Base-by-base conservation (phyloP, 768 basidiomycete species). In the Pisolithus albus region DNA sequence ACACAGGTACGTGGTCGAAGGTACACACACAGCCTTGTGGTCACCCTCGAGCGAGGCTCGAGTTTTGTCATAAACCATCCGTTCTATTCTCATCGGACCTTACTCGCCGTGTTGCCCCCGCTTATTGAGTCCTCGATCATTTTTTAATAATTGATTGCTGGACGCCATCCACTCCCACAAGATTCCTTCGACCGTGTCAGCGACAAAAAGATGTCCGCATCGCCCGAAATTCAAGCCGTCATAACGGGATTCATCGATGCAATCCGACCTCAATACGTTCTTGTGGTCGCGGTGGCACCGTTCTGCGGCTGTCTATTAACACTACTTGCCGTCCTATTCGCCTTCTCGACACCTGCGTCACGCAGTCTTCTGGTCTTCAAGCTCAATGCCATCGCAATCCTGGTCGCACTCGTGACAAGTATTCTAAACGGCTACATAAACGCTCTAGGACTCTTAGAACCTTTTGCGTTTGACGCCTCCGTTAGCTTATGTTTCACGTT, bases 341-440 rank as follows among this genome's bases (percentile, higher is more conserved):
- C 55, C 24, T 64, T 65, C 49, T 66, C 64, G 9, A 62, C 59
- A 7, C 46, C 59, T 2, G 36, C 40, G 30, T 57, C 56, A 18
- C 56, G 64, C 10, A 47, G 54, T n/a, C 56, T 54, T 5, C 59
- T 58, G 3, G 45, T 61, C 19, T 66, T 66, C 50, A 53, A 57
- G 23, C 54, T 66, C 51, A 66, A 66, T 49, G 48, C 63, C 16
- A 8, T 64, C 8, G 57, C 59, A 4, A 54, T 64, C 44, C 36
- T 50, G 15, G 34, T 59, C 18, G 62, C 47, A 47, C 61, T 39
- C 39, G 30, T 23, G 36, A 50, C 40, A 15, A 40, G 43, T 16
- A 28, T 28, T 13, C 15, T 45, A 26, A 45, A 45, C n/a, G 43
- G 24, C 11, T 45, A 45, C 28, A 13, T 45, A 24, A 45, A 45